A percentile compares a stretch with the other conserved stretches of the same genome.
Evolutionary conservation across 352 stramenopile species (phyloP).

Genomic region (Hyaloperonospora arabidopsidis): DNA sequence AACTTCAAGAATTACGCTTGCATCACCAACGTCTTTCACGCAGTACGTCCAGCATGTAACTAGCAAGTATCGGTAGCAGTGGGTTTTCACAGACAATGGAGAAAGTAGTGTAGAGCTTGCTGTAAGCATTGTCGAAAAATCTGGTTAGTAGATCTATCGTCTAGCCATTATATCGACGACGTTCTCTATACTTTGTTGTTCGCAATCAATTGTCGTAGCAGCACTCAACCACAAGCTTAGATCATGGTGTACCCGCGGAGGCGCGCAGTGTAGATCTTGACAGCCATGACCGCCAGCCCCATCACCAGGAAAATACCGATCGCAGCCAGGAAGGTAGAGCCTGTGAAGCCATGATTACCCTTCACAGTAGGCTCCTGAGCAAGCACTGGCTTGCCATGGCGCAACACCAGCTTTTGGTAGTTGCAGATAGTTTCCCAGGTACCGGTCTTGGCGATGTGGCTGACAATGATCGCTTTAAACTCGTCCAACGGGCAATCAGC

Average conservation of each 20-base stretch:
- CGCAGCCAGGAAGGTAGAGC: slow-evolving; percentile 33
- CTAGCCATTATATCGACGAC: not conserved
- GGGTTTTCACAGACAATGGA: no score
- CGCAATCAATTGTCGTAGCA: not conserved
- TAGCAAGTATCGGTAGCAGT: no score
- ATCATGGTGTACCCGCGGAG: slow-evolving; percentile 43
- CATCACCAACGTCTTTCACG: no score
- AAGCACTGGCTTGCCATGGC: slow-evolving; percentile 13
- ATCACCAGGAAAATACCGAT: slow-evolving; percentile 38
- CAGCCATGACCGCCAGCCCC: slow-evolving; percentile 40
- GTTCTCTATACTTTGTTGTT: slow-evolving; percentile 10
- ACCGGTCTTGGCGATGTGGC: slow-evolving; percentile 55
- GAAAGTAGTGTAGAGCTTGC: no score
- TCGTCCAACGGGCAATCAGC: slow-evolving; percentile 63
- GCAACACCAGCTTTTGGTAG: slow-evolving; percentile 34
- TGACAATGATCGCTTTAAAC: slow-evolving; percentile 65
- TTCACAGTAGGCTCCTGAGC: slow-evolving; percentile 8
- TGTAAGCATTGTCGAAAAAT: no score
- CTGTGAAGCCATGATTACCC: slow-evolving; percentile 9
- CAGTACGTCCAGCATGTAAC: no score
- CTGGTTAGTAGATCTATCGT: no score
- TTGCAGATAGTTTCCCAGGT: slow-evolving; percentile 81
- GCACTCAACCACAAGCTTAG: slow-evolving; percentile 8
- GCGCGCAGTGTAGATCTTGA: slow-evolving; percentile 49
- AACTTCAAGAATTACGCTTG: no score